Base-by-base conservation (phyloP, 1,139 yeast species). In the Nakaseomyces bracarensis region DNA sequence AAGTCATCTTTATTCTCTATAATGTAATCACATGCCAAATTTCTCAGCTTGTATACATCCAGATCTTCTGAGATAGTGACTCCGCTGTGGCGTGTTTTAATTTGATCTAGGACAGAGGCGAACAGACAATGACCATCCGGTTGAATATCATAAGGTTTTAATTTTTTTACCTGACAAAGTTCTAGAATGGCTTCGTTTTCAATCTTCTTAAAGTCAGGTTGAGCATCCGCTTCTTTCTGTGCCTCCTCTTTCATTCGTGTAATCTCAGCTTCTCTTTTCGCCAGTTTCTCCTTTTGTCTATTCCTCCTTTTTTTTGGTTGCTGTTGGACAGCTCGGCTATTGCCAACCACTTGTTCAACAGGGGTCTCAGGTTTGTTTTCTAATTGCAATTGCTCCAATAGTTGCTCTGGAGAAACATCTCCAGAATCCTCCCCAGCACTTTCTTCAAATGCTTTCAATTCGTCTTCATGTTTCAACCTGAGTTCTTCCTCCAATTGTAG, bases 61-160 rank as follows among this genome's bases (percentile, higher is more conserved):
- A 49, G 40, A 15, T 46, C 49, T 3, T 29, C 7, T 18, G 37
- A 20, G 13, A 36, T 31, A 7, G 43, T 15, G 1, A 29, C 37
- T 10, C 67, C 54, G 2, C 56, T 64, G 27, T 74, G 83, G 36
- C 93, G 72, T 3, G 55, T 46, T 31, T 59, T 52, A 44, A 91
- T 64, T 58, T 91, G 97, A 57, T 91, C 96, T 29, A 78, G 70
- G 18, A 91, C 72, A 0, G 96, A 82, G 2, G 89, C 85, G 67
- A 86, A 91, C 36, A 91, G 66, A 68, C 98, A 91, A 62, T 91
- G 93, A 0, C 98, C 98, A 62, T 91, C 97, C 0, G 97, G 95
- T 46, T 72, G 68, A 39, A 89, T 84, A 52, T 83, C 89, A 48
- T 70, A 64, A 48, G 81, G 77, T 14, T 53, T 55, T 7, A 87